These are phyloP conservation scores for Citrus sinensis DNA, from an alignment of 345 rosid species.

Conservation along the genomic window DVS_A1.0 CM039165.1:33569501-33570000, in stretches of 20 bases:
- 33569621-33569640: constrained; percentile 3
- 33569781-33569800: no score
- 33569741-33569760: no score
- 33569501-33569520: constrained; percentile 20
- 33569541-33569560: constrained; percentile 21
- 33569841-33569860: no score
- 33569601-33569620: constrained; percentile 39
- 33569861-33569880: no score
- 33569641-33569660: no score
- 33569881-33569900: constrained; percentile 31
- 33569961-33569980: constrained; percentile 50
- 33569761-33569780: no score
- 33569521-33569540: constrained; percentile 18
- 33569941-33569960: constrained; percentile 70
- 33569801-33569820: constrained; percentile 13
- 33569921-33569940: constrained; percentile 56
- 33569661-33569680: no score
- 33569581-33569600: constrained; percentile 4
- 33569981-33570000: constrained; percentile 55
- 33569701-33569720: no score
- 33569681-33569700: no score
- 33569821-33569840: constrained; percentile 36
- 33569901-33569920: constrained; percentile 50
- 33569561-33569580: constrained; percentile 26
- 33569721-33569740: no score